Evolutionary conservation across 495 filamentous ascomycete genomes (phyloP).

Genomic region (Lichina pygmaea): DNA sequence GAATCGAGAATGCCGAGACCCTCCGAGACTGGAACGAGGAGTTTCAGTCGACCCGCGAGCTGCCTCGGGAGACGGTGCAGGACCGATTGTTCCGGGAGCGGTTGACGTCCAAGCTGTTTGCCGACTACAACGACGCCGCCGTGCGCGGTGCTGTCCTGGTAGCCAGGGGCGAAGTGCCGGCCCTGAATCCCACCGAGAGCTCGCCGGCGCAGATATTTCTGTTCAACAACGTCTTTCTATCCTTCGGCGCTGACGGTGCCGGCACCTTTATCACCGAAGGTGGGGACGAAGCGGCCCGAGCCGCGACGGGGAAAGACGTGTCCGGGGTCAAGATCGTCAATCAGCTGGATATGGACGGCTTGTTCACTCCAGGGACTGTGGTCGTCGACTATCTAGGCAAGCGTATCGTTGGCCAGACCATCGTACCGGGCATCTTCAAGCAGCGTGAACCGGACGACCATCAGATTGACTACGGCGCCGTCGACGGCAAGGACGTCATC

Average conservation of each 20-base stretch:
- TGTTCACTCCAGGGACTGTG: conserved; percentile 87
- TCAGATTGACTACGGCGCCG: conserved; percentile 95
- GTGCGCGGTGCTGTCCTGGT: conserved; percentile 82
- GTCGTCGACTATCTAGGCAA: conserved; percentile 94
- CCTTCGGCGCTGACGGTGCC: conserved; percentile 90
- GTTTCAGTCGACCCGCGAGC: conserved; percentile 84
- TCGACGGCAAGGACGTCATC: conserved; percentile 89
- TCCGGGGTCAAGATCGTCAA: conserved; percentile 82
- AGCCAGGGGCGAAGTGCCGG: conserved; percentile 74
- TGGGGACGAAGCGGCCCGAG: conserved; percentile 86
- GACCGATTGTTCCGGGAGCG: conserved; percentile 92
- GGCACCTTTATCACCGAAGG: conserved; percentile 92
- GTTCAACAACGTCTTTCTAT: conserved; percentile 99
- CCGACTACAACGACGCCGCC: conserved; percentile 91
- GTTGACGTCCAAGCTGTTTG: conserved; percentile 80
- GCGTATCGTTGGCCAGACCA: conserved; percentile 91
- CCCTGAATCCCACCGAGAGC: conserved; percentile 87
- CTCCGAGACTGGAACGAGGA: conserved; percentile 98
- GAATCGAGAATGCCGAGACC: conserved; percentile 79
- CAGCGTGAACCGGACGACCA: conserved; percentile 91
- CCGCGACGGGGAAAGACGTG: conserved; percentile 93
- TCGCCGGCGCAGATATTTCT: conserved; percentile 94
- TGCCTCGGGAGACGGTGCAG: conserved; percentile 77
- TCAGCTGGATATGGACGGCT: conserved; percentile 78
- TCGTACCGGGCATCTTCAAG: conserved; percentile 98